Evolutionary conservation across 2,329 filamentous ascomycete genomes (phyloP).

Genomic region (Penicillium sclerotiorum): DNA sequence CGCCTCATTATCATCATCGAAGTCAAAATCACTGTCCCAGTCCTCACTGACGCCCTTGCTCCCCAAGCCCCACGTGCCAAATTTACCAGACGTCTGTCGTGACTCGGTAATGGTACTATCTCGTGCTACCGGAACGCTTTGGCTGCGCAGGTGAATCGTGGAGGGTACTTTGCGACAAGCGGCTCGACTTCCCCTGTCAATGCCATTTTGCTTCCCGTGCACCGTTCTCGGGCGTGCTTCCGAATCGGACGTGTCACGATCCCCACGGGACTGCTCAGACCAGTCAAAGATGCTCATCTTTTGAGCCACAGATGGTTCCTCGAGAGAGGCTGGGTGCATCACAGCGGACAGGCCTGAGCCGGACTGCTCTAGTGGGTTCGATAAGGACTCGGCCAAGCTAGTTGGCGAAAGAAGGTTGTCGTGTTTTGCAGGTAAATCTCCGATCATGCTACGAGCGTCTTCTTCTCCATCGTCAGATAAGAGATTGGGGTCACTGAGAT

Average conservation of each 20-base stretch:
- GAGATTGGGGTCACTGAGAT: constrained; percentile 21
- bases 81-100: constrained; percentile 58
- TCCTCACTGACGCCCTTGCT: constrained; percentile 68
- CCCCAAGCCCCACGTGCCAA: constrained; percentile 68
- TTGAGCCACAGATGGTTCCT: constrained; percentile 38
- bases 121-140: constrained; percentile 65
- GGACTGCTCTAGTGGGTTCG: constrained; percentile 6
- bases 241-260: constrained; percentile 56
- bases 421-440: constrained; percentile 29
- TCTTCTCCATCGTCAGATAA: constrained; percentile 32
- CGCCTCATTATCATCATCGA: constrained; percentile 56
- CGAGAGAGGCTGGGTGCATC: constrained; percentile 5
- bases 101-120: constrained; percentile 52
- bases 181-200: constrained; percentile 59
- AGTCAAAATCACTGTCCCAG: constrained; percentile 71
- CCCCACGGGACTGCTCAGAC: constrained; percentile 61
- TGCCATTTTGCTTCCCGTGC: constrained; percentile 63
- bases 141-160: constrained; percentile 65
- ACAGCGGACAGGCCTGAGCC: constrained; percentile 2
- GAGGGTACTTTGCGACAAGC: constrained; percentile 61
- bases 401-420: constrained; percentile 11
- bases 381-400: constrained; percentile 10
- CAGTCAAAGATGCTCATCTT: constrained; percentile 65
- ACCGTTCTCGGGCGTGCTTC: constrained; percentile 63
- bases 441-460: constrained; percentile 33